Conservation (phyloP, 208 protist species). For the Leishmania major region DNA sequence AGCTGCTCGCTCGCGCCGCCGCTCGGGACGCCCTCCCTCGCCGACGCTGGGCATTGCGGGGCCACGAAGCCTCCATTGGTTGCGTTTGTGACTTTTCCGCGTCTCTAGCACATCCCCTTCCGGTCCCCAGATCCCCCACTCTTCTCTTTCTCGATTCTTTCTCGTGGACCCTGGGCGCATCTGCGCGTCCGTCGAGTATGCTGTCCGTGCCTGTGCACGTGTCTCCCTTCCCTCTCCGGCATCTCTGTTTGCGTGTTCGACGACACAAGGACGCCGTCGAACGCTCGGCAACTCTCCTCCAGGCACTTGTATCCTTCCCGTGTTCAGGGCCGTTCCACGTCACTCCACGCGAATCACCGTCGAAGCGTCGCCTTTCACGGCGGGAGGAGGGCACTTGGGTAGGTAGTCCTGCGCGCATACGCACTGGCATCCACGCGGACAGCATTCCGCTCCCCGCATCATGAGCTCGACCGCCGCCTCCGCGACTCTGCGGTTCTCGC, state of each 20-base stretch:
- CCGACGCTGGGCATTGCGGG: background rate
- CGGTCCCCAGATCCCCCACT: too few relatives aligned
- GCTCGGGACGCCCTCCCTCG: background rate
- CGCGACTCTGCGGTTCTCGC: slow-evolving; percentile 26
- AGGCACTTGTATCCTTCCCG: background rate
- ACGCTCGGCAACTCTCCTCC: background rate
- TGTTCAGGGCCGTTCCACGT: background rate
- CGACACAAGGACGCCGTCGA: background rate
- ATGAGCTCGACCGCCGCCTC: slow-evolving; percentile 23
- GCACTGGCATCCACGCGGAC: background rate
- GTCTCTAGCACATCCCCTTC: background rate
- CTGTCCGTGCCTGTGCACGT: background rate
- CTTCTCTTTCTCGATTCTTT: background rate
- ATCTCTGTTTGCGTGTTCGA: background rate
- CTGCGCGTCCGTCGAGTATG: background rate
- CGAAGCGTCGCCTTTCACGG: background rate
- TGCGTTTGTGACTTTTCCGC: background rate
- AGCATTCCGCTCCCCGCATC: background rate
- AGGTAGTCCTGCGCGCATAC: background rate
- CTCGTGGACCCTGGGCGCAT: background rate
- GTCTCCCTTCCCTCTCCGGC: too few relatives aligned
- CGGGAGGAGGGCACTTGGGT: background rate
- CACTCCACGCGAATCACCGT: background rate
- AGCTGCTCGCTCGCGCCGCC: background rate
- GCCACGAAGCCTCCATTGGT: background rate